Percentiles rank a stretch among this genome's conserved stretches.
These are phyloP conservation scores for Eimeria necatrix DNA, from an alignment of 169 alveolate genomes.

Conservation along the genomic window DNA sequence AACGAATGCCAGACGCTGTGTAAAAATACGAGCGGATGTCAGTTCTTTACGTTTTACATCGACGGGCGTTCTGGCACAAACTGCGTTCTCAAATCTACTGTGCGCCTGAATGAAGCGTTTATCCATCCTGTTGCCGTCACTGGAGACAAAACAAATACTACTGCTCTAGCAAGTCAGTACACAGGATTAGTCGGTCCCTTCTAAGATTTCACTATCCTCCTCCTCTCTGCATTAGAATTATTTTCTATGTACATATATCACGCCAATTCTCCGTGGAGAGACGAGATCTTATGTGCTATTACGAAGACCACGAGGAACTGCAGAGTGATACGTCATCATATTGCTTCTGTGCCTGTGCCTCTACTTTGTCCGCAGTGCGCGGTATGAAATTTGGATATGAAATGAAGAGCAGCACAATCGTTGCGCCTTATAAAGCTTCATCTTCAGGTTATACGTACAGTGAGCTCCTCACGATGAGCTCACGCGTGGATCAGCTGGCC, in stretches of 20 bases:
- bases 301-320: no score
- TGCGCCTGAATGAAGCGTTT: background rate
- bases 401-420: conserved; percentile 27
- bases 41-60: conserved; percentile 26
- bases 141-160: background rate
- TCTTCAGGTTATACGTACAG: no score
- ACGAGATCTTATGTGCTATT: no score
- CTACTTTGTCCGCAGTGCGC: conserved; percentile 5
- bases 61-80: conserved; percentile 70
- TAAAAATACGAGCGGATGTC: conserved; percentile 8
- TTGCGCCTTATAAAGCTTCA: background rate
- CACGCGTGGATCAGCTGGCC: background rate
- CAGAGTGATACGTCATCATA: background rate
- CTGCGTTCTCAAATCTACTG: conserved; percentile 42
- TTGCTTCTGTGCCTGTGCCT: background rate
- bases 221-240: background rate
- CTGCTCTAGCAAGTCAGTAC: conserved; percentile 7
- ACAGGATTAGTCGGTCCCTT: background rate
- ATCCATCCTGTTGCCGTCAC: conserved; percentile 53
- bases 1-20: conserved; percentile 32
- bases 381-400: conserved; percentile 73
- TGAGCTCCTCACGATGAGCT: background rate
- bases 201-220: background rate
- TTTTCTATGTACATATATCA: background rate
- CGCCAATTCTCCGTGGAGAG: no score